phyloP scores from a whole-genome alignment of 2,329 filamentous ascomycete genomes.

The Phyllachora maydis region DNA sequence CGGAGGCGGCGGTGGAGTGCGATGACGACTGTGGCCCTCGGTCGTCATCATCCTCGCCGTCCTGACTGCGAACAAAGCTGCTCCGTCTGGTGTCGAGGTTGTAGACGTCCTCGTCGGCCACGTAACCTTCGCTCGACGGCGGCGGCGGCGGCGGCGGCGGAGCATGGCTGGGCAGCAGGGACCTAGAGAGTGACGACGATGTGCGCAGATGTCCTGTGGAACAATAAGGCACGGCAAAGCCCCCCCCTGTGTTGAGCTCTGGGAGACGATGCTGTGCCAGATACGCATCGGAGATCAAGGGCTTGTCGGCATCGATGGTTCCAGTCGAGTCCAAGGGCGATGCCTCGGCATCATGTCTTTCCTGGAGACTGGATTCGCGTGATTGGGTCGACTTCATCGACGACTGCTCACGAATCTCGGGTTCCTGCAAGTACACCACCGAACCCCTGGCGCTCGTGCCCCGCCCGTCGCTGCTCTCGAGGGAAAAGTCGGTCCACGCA shows the following conservation, averaged over 20 bases:
- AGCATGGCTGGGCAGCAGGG: too few relatives aligned
- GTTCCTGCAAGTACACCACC: constrained; percentile 4
- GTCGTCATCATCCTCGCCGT: too few relatives aligned
- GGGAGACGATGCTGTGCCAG: constrained; percentile 24
- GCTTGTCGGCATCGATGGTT: too few relatives aligned
- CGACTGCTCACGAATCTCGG: constrained; percentile 4
- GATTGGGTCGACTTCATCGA: constrained; percentile 7
- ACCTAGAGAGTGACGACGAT: too few relatives aligned
- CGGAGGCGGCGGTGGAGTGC: constrained; percentile 20
- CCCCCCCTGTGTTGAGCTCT: constrained; percentile 26
- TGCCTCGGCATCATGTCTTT: too few relatives aligned
- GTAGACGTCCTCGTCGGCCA: constrained; percentile 16
- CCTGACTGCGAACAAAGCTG: too few relatives aligned
- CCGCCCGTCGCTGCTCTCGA: constrained; percentile 27
- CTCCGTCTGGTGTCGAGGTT: constrained; percentile 19
- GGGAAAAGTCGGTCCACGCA: constrained; percentile 38
- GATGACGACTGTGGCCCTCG: too few relatives aligned
- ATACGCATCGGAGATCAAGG: too few relatives aligned
- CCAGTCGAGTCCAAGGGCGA: too few relatives aligned
- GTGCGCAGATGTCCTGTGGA: constrained; percentile 1
- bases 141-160: too few relatives aligned
- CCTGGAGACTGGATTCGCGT: constrained; percentile 9
- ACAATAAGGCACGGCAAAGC: constrained; percentile 21
- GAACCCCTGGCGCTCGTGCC: constrained; percentile 9
- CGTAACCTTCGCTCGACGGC: constrained; percentile 16